Base-by-base conservation (phyloP, 495 filamentous ascomycete species). In the Niebla homalea region DNA sequence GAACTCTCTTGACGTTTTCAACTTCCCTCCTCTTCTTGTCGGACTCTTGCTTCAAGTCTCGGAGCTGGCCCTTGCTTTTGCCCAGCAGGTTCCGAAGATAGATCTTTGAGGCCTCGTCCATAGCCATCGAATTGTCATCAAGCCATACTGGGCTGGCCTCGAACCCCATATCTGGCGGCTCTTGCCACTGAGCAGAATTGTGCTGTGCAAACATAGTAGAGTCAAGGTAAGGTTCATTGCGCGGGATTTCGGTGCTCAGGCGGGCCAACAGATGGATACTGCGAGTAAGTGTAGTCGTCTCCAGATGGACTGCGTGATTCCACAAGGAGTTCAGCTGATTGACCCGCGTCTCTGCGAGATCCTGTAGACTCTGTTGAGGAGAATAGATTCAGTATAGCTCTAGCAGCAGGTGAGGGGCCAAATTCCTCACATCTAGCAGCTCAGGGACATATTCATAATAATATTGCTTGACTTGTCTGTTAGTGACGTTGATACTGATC, bases 71-170 rank as follows among this genome's bases (percentile, higher is more conserved):
- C 64, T 94, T 96, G 56, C 87, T 93, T 63, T 95, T 96, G 46
- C 80, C 79, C 29, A 99, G 70, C 11, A 96, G 69, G 62, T 99
- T 99, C 46, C 89, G 82, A 37, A 99, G 69, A 67, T 88, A 97
- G 0, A 92, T 75, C 64, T 89, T 94, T 32, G 92, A 86, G 1
- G 75, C 60, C 26, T 94, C 89, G 64, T 97, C 87, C 0, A 77
- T 76, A 4, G 85, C 70, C 71, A 99, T 89, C 15, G 73, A 63
- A 45, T 80, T 84, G 57, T 95, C 90, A 57, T 99, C 92, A 60
- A 94, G 86, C 93, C 93, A 99, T 44, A 99, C 81, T 5, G 89
- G 89, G 63, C 89, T 95, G 1, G 92, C 86, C 65, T 99, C 93
- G 57, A 99, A 99, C 14, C 66, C 70, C 60, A 94, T 78, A 66